These are phyloP conservation scores for Polyplosphaeria fusca DNA, from an alignment of 495 filamentous ascomycete genomes.

Conservation along the genomic window DNA sequence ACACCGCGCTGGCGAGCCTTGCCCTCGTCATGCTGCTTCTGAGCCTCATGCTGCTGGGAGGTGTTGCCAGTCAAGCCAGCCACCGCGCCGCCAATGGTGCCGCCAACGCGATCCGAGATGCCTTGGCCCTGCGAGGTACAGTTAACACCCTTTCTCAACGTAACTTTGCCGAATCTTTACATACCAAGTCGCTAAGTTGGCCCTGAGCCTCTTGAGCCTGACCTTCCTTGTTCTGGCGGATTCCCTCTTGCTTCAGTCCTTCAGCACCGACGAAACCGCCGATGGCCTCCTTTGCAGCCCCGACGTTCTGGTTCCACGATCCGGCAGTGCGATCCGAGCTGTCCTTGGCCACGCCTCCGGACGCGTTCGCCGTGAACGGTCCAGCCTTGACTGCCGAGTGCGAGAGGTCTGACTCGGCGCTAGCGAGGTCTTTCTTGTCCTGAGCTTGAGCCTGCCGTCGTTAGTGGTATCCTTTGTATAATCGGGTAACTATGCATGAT, in stretches of 20 bases:
- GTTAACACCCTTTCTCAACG: too few species aligned
- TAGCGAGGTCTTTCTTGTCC: conserved; percentile 45
- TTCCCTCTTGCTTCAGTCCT: conserved; percentile 67
- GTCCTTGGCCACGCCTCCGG: conserved; percentile 70
- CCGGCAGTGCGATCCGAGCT: conserved; percentile 68
- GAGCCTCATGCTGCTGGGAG: conserved; percentile 56
- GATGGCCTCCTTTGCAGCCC: conserved; percentile 77
- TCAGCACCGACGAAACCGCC: conserved; percentile 75
- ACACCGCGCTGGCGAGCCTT: conserved; percentile 84
- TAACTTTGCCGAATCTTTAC: too few species aligned
- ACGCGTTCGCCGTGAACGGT: conserved; percentile 61
- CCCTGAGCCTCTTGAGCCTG: conserved; percentile 80
- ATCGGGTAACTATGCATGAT: too few species aligned
- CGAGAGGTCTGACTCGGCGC: conserved; percentile 65
- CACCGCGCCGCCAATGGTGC: conserved; percentile 64
- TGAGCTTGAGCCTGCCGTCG: conserved; percentile 26
- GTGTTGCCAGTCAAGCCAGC: conserved; percentile 71
- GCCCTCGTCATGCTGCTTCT: conserved; percentile 73
- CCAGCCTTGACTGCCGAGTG: conserved; percentile 71
- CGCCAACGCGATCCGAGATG: conserved; percentile 65
- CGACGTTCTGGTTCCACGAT: conserved; percentile 81
- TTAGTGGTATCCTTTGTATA: too few species aligned
- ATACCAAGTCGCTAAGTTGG: conserved; percentile 74
- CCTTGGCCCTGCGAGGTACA: too few species aligned
- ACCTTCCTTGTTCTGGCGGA: conserved; percentile 74